Base-by-base conservation (phyloP, 164 flowering plant species). In the Vitis riparia region DNA sequence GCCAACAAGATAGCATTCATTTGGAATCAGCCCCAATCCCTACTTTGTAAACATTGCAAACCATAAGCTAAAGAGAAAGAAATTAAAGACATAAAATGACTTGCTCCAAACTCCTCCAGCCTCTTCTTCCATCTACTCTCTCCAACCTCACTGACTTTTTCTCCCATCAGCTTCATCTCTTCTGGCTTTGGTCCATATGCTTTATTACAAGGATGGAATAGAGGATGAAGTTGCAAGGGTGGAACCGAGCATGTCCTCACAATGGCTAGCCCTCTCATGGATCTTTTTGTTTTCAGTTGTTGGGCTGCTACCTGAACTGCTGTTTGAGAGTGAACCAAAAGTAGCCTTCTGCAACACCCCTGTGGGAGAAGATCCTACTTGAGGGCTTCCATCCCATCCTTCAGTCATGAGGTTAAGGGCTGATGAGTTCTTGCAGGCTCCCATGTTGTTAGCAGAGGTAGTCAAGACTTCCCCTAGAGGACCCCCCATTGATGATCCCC, bases 381-480 rank as follows among this genome's bases (percentile, higher is more conserved):
- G 76, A 1, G 79, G 81, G 59, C 80, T 73, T 32, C 74, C 76
- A 65, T 79, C 79, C 81, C 82, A 77, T 1, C 72, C 77, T 56
- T 75, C 84, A 13, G 63, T 53, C 58, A 73, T 59, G 8, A 81
- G 81, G 62, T 73, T 74, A 17, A 78, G 78, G 13, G 79, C 48
- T 12, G 79, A 71, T 11, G 82, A 51, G 63, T 44, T 71, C 27
- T 70, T 80, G 77, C 66, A 60, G 51, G 15, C 10, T n/a, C 60
- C 60, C 7, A 27, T n/a, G 62, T 11, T 69, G 68, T 57, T 71
- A 12, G 48, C 63, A 8, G 68, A 67, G 68, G 17, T 76, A 55
- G 68, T 65, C 58, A 83, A 67, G 30, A 71, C 84, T 66, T 83
- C 87, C 11, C 87, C 87, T 9, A 83, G 63, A 27, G 84, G 87